Evolutionary conservation across 768 basidiomycete species (phyloP).

Genomic region (Leccinum incarnatum): DNA sequence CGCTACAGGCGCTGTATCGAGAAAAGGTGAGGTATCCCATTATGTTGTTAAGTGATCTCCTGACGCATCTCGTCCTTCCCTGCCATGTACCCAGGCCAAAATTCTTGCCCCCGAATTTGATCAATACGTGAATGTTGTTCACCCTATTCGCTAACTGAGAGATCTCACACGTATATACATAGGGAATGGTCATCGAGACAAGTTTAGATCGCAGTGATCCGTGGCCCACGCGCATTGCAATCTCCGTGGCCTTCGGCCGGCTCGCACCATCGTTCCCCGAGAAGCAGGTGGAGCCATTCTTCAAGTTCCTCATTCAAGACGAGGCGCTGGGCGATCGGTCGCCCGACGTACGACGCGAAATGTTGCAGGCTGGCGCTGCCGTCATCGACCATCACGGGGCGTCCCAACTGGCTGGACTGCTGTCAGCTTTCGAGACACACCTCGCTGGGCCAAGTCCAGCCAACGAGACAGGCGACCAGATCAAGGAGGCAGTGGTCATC

Average conservation of each 20-base stretch:
- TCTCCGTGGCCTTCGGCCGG: conserved; percentile 62
- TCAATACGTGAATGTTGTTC: conserved; percentile 64
- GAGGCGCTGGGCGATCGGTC: conserved; percentile 85
- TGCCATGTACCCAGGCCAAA: conserved; percentile 54
- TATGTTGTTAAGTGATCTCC: not conserved
- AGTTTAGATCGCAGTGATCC: conserved; percentile 88
- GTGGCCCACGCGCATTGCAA: conserved; percentile 78
- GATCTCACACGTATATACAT: not conserved
- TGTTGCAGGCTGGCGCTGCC: conserved; percentile 81
- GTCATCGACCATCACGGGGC: conserved; percentile 85
- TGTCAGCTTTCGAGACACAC: conserved; percentile 78
- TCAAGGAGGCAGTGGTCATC: conserved; percentile 94
- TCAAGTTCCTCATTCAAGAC: conserved; percentile 81
- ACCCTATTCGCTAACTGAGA: not conserved
- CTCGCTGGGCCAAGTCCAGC: conserved; percentile 53
- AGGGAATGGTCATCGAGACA: conserved; percentile 93
- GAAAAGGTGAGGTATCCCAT: conserved; percentile 57
- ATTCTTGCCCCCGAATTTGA: conserved; percentile 91
- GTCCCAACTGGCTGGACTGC: conserved; percentile 64
- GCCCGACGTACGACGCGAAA: conserved; percentile 76
- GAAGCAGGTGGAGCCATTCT: conserved; percentile 64
- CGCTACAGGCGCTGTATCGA: conserved; percentile 70
- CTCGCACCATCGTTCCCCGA: conserved; percentile 66
- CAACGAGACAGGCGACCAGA: conserved; percentile 77
- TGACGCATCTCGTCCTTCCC: not conserved